Evolutionary conservation across 495 filamentous ascomycete species (phyloP), one percentile per base, ranked within the genome.

Genomic region (Penicillium manginii): DNA sequence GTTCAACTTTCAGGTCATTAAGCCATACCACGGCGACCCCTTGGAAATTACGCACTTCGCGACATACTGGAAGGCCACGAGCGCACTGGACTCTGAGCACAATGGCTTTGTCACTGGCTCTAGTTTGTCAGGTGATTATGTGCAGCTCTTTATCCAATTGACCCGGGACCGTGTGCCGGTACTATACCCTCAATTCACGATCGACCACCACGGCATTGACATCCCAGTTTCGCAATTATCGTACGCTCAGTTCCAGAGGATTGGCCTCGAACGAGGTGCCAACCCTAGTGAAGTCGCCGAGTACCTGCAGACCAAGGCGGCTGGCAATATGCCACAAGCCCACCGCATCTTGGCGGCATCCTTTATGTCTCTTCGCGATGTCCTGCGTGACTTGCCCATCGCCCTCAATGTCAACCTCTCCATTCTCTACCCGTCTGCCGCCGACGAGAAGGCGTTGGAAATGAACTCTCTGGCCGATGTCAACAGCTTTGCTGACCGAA

Each of bases 11-110:
- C 93, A 97, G 70, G 90, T 98, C 33, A 97, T 98, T 68, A 96
- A 96, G 69, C 93, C 94, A 2, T 98, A 97, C 74, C 86, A 87
- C 60, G 93, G 96, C n/a, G 88, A 89, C 59, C 91, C 96, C 2
- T 76, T 98, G 37, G 96, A 98, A 70, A 97, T 98, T 52, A 96
- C 93, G 1, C 91, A 97, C 62, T 98, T 98, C 68, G 94, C 96
- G 54, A 98, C 94, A 3, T 98, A 98, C 73, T 98, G 94, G 94
- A 98, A 97, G 74, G 93, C 93, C 1, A 98, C 96, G 4, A 96
- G 91, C 65, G 91, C 96, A 57, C 77, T 92, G 43, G 91, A 96
- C 66, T 84, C 86, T 15, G 88, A 90, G 52, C 89, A 91, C 43
- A 92, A 81, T 68, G 88, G 90, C 42, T 84, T 97, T 31, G 91